Base-by-base conservation (phyloP, 1,284 basidiomycete genomes). In the Cryptococcus sp. region DNA sequence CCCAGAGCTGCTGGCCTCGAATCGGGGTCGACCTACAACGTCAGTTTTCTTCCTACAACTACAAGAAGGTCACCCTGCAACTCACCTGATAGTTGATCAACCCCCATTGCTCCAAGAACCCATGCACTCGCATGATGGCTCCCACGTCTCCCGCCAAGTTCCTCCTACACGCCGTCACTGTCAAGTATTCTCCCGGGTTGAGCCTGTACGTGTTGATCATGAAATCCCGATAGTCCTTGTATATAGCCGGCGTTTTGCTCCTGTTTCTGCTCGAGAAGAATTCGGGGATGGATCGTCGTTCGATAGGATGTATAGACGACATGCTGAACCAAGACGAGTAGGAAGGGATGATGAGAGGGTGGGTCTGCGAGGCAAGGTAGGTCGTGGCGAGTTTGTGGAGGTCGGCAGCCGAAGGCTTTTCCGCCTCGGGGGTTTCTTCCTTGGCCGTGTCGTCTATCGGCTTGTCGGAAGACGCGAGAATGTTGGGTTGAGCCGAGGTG, bases 201-300 rank as follows among this genome's bases (percentile, higher is more conserved):
- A 99, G 79, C 37, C 94, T 80, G 75, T 97, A 98, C 3, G 94
- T 94, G 76, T 99, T 97, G 73, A 99, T 83, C 91, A 99, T 99
- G 65, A 99, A 99, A 78, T 99, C 94, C 55, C 94, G 84, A 70
- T 99, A 99, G 72, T 97, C 94, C 74, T 97, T 98, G 80, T 98
- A 99, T 59, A 97, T 90, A 25, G 87, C 81, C 0, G 94, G 94
- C 0, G 93, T 97, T 76, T 99, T 99, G 57, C 85, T 87, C 59
- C 94, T 77, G 72, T 95, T 94, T 55, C 90, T 80, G 50, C 87
- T 89, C 71, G 93, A 94, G 81, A 99, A 99, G 79, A 97, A 99
- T 74, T 99, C 94, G 35, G 94, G 95, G 23, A 99, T 77, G 2
- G 91, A 88, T 61, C 89, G 84, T 54, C 85, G 82, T 73, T 99